Base-by-base conservation (phyloP, 345 rosid genomes). In the Salix exigua region DNA sequence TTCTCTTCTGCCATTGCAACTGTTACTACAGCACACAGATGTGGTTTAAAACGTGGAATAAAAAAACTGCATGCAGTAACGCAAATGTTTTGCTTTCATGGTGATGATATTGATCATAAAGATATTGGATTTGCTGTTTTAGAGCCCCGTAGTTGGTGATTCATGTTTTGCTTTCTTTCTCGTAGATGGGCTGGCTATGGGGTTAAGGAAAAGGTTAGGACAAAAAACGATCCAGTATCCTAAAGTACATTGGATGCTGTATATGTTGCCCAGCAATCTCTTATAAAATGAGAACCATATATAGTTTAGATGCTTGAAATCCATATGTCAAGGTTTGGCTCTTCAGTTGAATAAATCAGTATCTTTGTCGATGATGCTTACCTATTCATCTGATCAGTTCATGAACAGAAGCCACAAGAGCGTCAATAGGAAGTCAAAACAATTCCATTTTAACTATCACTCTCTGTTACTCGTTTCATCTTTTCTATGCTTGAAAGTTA, bases 11-110 rank as follows among this genome's bases (percentile, higher is more conserved):
- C 73, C 7, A 14, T 38, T 25, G 23, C 68, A 70, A 55, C 82
- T 80, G 55, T 82, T 50, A 28, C 79, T 71, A 80, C 78, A 70
- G 31, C 78, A 83, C 86, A 66, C 79, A 75, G 78, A 91, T 26
- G 53, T 62, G 79, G 82, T 88, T 75, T 75, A 64, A 44, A 82
- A 73, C n/a, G 51, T 89, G 10, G 86, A 85, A 76, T 63, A 79
- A 60, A 69, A 69, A 9, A 50, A 6, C 46, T 1, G 17, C 48
- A 6, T 48, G 85, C 40, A 76, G 78, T 6, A 3, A 72, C 33
- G n/a, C 3, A 18, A 21, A 6, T 35, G 37, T 35, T 35, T 5
- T 33, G 37, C 37, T 33, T 33, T 33, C 37, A 33, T 33, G 37
- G 37, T 33, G 6, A 33, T 33, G 37, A 35, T 35, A 35, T 35